Evolutionary conservation across 148 eudicot genomes (phyloP).

Genomic region (Vaccinium myrtillus): DNA sequence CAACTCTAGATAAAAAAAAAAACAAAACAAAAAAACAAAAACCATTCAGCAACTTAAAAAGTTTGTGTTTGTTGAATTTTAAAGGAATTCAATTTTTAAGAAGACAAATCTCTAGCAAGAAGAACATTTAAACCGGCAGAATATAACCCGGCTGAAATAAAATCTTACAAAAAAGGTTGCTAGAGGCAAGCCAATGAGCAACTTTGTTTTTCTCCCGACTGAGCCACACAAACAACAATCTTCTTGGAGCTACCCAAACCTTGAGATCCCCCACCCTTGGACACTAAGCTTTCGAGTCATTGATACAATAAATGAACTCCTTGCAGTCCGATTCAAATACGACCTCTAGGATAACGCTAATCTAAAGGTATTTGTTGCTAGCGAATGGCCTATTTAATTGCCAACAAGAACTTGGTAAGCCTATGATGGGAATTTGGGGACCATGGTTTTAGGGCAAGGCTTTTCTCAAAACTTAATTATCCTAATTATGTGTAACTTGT

Average conservation of each 20-base stretch:
- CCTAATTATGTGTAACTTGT: too few species aligned
- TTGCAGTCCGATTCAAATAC: too few species aligned
- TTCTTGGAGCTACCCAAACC: background rate
- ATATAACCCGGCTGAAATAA: background rate
- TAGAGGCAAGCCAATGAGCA: background rate
- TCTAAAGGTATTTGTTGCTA: background rate
- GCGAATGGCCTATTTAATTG: background rate
- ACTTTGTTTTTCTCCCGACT: background rate
- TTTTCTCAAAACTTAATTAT: too few species aligned
- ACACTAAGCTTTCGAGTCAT: too few species aligned
- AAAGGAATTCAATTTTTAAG: background rate
- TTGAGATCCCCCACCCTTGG: background rate
- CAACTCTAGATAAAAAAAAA: too few species aligned
- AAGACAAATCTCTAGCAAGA: background rate
- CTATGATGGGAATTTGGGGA: too few species aligned
- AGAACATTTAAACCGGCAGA: background rate
- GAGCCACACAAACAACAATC: background rate
- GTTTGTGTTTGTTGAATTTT: background rate
- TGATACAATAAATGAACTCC: background rate
- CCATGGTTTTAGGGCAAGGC: too few species aligned
- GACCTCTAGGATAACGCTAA: background rate
- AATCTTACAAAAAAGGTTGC: background rate
- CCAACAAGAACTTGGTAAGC: background rate
- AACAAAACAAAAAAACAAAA: background rate
- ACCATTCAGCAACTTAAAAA: background rate